These are phyloP conservation scores for Funneliformis mosseae DNA, from an alignment of 192 early-diverging fungal species.

Conservation along the genomic window DNA sequence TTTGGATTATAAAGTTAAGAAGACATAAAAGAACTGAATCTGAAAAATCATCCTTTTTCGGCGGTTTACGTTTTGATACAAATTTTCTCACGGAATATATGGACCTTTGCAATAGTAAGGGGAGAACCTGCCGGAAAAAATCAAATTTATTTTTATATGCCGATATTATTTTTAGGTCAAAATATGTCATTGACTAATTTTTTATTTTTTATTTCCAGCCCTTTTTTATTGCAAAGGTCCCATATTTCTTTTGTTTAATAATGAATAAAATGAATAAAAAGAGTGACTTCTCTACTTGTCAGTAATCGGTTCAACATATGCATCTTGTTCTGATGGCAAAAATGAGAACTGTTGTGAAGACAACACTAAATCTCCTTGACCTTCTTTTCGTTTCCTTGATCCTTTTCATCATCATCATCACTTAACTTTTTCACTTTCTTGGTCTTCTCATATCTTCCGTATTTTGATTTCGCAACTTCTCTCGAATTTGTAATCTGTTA, in stretches of 20 bases:
- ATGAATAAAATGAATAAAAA: conserved; percentile 28
- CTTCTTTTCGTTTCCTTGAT: conserved; percentile 22
- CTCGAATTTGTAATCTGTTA: conserved; percentile 7
- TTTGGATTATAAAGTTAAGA: conserved; percentile 26
- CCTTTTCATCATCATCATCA: conserved; percentile 17
- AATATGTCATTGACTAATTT: no score
- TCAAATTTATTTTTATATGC: no score
- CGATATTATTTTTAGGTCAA: no score
- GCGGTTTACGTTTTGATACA: conserved; percentile 16
- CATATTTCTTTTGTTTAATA: conserved; percentile 30
- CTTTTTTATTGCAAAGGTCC: no score
- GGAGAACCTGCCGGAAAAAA: no score
- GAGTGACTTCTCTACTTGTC: conserved; percentile 21
- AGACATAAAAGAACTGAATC: conserved; percentile 30
- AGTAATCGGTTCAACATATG: conserved; percentile 21
- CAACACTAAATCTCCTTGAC: conserved; percentile 21
- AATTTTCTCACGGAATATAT: conserved; percentile 21
- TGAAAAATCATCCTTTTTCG: conserved; percentile 20
- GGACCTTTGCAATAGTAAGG: no score
- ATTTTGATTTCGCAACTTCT: conserved; percentile 11
- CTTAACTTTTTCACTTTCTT: background rate
- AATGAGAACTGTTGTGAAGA: conserved; percentile 25
- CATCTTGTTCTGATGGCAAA: conserved; percentile 14
- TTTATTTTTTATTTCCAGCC: no score
- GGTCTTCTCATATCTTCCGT: conserved; percentile 23